Evolutionary conservation across 1,284 basidiomycete species (phyloP).

Genomic region (Uromyces viciae-fabae): DNA sequence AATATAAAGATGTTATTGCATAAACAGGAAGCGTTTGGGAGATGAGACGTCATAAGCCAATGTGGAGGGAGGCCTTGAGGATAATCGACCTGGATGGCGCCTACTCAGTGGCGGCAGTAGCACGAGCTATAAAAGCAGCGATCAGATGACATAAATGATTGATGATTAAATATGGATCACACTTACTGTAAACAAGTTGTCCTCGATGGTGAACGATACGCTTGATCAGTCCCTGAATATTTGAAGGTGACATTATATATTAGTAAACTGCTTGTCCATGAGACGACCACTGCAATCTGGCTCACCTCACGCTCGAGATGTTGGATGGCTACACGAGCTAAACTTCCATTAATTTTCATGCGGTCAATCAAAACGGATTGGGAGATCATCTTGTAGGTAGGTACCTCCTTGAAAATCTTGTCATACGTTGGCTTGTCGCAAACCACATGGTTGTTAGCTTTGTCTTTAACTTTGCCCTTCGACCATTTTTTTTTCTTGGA

Average conservation of each 20-base stretch:
- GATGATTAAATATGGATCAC: background rate
- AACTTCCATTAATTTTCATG: conserved; percentile 88
- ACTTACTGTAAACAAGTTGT: conserved; percentile 83
- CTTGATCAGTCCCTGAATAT: conserved; percentile 70
- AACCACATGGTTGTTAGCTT: conserved; percentile 72
- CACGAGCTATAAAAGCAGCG: conserved; percentile 19
- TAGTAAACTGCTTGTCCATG: too few relatives aligned
- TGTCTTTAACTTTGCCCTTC: conserved; percentile 64
- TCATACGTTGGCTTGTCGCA: conserved; percentile 71
- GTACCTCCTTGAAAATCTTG: conserved; percentile 98
- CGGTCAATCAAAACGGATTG: conserved; percentile 93
- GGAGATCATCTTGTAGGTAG: conserved; percentile 98
- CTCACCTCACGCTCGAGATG: conserved; percentile 87
- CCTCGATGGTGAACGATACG: conserved; percentile 90
- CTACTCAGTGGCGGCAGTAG: conserved; percentile 41
- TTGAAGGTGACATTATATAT: too few relatives aligned
- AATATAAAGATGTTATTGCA: too few relatives aligned
- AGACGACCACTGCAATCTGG: too few relatives aligned
- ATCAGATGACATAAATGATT: background rate
- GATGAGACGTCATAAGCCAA: too few relatives aligned
- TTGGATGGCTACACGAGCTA: conserved; percentile 87
- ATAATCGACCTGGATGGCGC: too few relatives aligned
- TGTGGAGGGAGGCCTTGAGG: too few relatives aligned
- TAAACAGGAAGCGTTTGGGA: too few relatives aligned
- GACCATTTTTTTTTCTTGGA: conserved; percentile 99